Evolutionary conservation across 176 grass and related monocot genomes (phyloP).

Genomic region (Cenchrus purpureus): DNA sequence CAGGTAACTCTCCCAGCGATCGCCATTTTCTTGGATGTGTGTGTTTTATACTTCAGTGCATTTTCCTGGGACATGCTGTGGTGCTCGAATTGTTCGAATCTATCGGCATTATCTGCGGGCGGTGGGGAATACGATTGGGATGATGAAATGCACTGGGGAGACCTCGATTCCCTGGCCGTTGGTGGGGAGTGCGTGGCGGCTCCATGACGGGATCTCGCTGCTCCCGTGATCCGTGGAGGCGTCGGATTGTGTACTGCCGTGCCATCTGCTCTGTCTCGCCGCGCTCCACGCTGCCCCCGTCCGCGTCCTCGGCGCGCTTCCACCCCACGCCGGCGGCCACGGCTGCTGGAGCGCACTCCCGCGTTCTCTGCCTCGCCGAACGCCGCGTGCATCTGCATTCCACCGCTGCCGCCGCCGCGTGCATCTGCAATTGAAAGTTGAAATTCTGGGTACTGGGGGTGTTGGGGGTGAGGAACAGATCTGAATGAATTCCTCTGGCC

Average conservation of each 20-base stretch:
- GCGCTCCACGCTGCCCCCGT: too few species aligned
- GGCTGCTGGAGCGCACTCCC: too few species aligned
- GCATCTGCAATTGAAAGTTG: too few species aligned
- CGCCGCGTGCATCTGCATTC: too few species aligned
- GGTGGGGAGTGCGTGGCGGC: not conserved
- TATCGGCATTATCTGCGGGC: not conserved
- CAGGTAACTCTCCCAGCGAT: not conserved
- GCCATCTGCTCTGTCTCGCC: too few species aligned
- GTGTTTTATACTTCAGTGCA: not conserved
- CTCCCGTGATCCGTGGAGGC: not conserved
- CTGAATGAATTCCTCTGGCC: too few species aligned
- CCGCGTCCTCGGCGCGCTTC: too few species aligned
- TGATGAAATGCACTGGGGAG: not conserved
- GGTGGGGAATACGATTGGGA: not conserved
- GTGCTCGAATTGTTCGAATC: constrained; percentile 5
- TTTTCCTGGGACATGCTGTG: not conserved
- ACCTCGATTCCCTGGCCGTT: not conserved
- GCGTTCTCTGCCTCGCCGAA: too few species aligned
- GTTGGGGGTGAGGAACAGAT: too few species aligned
- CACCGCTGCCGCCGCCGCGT: too few species aligned
- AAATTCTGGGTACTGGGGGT: too few species aligned
- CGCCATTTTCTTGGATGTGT: not conserved
- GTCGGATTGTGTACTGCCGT: not conserved
- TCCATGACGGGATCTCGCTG: not conserved
- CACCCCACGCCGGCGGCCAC: too few species aligned